A percentile compares a stretch with the other conserved stretches of the same genome.
These are phyloP conservation scores for Mortierella polycephala DNA, from an alignment of 371 early-diverging fungal genomes.

Conservation along the genomic window DNA sequence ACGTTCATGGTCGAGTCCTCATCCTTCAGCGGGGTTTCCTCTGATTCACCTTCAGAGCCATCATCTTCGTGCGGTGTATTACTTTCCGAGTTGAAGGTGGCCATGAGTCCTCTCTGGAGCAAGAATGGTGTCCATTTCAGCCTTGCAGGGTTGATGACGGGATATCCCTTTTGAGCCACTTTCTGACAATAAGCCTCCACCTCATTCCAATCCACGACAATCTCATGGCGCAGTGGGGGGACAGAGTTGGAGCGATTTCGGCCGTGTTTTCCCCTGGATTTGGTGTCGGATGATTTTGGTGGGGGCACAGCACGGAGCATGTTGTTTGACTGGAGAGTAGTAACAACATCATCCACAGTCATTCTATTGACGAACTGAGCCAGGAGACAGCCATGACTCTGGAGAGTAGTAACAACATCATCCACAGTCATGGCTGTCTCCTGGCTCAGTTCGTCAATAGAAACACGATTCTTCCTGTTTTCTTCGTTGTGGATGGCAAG, in stretches of 20 bases:
- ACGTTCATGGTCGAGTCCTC: background rate
- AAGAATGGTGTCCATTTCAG: conserved; percentile 76
- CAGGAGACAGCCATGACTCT: too few relatives aligned
- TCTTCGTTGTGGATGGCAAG: conserved; percentile 52
- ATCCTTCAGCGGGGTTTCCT: background rate
- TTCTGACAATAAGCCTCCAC: conserved; percentile 58
- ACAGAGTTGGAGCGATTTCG: conserved; percentile 26
- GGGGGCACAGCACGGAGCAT: conserved; percentile 59
- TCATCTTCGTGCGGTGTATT: conserved; percentile 14
- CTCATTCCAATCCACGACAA: conserved; percentile 52
- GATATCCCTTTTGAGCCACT: conserved; percentile 59
- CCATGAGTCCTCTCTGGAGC: conserved; percentile 55
- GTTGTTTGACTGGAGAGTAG: conserved; percentile 70
- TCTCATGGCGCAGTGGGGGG: conserved; percentile 48
- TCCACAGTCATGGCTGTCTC: conserved; percentile 76
- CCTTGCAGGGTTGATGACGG: conserved; percentile 62
- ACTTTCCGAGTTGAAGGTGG: conserved; percentile 8
- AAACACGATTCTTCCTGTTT: conserved; percentile 53
- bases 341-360: too few relatives aligned
- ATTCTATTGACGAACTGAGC: too few relatives aligned
- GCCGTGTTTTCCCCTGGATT: conserved; percentile 29
- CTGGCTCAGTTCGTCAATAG: conserved; percentile 67
- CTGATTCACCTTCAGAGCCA: background rate
- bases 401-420: conserved; percentile 78
- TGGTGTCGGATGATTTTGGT: conserved; percentile 22